Evolutionary conservation across 805 yeast genomes (phyloP), one percentile per base, ranked within the genome.

Genomic region (Cyberlindnera veronae): DNA sequence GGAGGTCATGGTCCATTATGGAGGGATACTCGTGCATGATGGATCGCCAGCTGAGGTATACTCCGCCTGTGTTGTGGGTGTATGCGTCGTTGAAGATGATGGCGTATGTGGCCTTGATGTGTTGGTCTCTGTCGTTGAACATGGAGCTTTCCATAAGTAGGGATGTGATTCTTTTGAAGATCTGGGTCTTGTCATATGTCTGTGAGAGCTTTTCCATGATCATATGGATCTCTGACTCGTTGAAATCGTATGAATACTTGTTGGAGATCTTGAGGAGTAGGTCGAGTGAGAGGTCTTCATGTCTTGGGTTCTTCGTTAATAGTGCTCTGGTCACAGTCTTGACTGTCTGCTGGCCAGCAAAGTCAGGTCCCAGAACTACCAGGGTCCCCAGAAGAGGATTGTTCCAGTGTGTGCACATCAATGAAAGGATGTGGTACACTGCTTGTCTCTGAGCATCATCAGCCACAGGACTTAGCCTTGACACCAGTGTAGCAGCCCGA

Each of bases 211-310:
- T 50, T 1, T 38, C 42, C 26, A 45, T 22, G 11, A 54, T 39
- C 32, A 40, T 51, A 1, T 32, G 5, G 8, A 40, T 44, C 30
- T 55, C 49, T 6, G 36, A 29, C 10, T 46, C 50, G 30, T 39
- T 28, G 14, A 54, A 45, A 19, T 14, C 40, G 18, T 44, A 45
- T 9, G 35, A 3, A 17, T 43, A 45, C 24, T 38, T 36, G 6
- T 19, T 13, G 3, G 36, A 37, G 16, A 54, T 36, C 22, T 48
- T 45, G n/a, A 50, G 12, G 14, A 54, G 41, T 13, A 45, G 27
- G n/a, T 44, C 46, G 11, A 55, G 32, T 3, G 48, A 40, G 13
- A 37, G 29, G 29, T 50, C 58, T n/a, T 54, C 57, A 24, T 39
- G 19, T 6, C 26, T 38, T 5, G 60, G 60, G 26, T 42, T 36